Evolutionary conservation across 805 yeast genomes (phyloP), one percentile per base, ranked within the genome.

Genomic region (Starmerella floris): DNA sequence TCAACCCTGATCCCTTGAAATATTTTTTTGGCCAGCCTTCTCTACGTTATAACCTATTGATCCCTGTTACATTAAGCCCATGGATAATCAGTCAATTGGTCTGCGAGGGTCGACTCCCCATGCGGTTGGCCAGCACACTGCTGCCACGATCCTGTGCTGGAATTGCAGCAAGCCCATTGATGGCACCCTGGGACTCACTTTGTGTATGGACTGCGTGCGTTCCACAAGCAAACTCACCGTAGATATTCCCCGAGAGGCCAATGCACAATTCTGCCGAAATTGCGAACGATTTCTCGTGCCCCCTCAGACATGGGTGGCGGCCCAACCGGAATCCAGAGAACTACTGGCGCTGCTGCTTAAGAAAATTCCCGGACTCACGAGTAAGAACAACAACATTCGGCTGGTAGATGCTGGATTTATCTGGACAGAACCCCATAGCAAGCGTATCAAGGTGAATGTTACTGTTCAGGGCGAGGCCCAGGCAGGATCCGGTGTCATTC

Each of bases 111-210:
- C 34, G 23, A 22, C 33, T 4, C 23, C 22, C 23, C 33, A 28
- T 23, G 25, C 41, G 1, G 38, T 51, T 1, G 46, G 53, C n/a
- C 48, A 45, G 34, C 41, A 44, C 37, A 50, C 50, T 2, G 53
- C 55, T 5, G 94, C 96, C 27, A 91, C 97, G 1, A 91, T 91
- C 47, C 74, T 91, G 45, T 91, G 98, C 70, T 85, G 94, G 65
- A 84, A 83, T 79, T 91, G 98, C 79, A 97, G 97, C 65, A 83
- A 81, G 43, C 96, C 97, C 35, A 83, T 91, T 74, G 97, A 91
- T 60, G 97, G 97, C 35, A 83, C 96, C 21, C 51, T 51, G 17
- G 96, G 96, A 22, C 66, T 87, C 44, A 94, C 85, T 23, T 84
- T 88, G 94, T 91, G 98, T 67, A 79, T 83, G 69, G 97, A 91